Evolutionary conservation across 148 eudicot species (phyloP), one percentile per base, ranked within the genome.

Genomic region (Vaccinium macrocarpon): DNA sequence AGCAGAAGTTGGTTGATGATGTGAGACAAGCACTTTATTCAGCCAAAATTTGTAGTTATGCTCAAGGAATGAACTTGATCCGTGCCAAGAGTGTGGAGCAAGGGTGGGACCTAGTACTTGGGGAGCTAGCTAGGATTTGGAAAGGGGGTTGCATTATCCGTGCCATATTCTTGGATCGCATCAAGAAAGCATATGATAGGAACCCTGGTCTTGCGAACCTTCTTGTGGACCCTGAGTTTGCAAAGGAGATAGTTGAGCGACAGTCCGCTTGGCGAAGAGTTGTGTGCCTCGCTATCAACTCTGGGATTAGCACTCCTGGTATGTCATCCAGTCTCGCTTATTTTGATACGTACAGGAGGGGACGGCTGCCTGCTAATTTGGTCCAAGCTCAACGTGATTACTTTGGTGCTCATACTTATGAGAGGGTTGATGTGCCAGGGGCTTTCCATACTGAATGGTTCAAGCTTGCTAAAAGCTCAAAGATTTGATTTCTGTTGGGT

Each of bases 301-400:
- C 98, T 9, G 98, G 98, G 32, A 89, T 95, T 80, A 95, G 98
- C 88, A 93, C 93, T 74, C 98, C 97, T 9, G 95, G 98, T 88
- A 93, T 93, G 98, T 93, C 98, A 83, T 91, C 98, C 23, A 95
- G 98, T 87, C 98, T 95, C 87, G 97, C 98, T 86, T 95, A 95
- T 85, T 95, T 95, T 84, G 98, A 95, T 88, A 89, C 98, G 0
- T 95, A 95, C 83, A 92, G 97, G 90, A 90, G 98, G 90, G 94
- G 82, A 51, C 87, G 92, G 50, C 82, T 94, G 81, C 98, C 98
- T 73, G 98, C 98, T 56, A 95, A 95, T 79, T 85, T 95, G 92
- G 97, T 95, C 73, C 98, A 95, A 88, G 97, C 98, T 79, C 98
- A 95, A 87, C 90, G 98, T 84, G 98, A 95, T 83, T 94, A 94